Evolutionary conservation across 169 alveolate genomes (phyloP), one percentile per base, ranked within the genome.

Genomic region (Eimeria acervulina): DNA sequence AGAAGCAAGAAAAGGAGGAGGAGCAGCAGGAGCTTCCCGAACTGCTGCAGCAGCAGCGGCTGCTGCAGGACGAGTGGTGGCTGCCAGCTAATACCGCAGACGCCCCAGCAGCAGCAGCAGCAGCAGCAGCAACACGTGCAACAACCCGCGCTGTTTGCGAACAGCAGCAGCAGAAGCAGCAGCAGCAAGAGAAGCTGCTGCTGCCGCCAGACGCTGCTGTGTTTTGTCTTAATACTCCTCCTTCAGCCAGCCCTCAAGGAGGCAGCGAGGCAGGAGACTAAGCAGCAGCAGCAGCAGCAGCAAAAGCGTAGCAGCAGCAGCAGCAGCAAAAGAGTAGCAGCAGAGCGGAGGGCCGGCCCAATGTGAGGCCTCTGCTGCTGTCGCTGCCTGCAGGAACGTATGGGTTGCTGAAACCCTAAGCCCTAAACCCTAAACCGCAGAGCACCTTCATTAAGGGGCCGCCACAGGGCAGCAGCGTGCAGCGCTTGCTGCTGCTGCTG

Each of bases 391-490:
- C 33, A 26, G 74, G 26, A 10, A 52, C 10, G 19, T 10, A 13
- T 52, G 66, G 10, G n/a, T n/a, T n/a, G n/a, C n/a, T n/a, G n/a
- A n/a, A 63, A 68, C 38, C 80, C 80, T 68, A 68, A 68, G n/a
- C 80, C 80, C 80, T 68, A 68, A 68, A 68, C 80, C 80, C 80
- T 68, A 68, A 68, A 68, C 80, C 80, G 42, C n/a, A 68, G n/a
- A 68, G 42, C 80, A 17, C 59, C 0, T 51, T 1, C 7, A 1
- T 10, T 1, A 51, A 51, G 59, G 59, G 59, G 59, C 59, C 59
- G 59, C 59, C 59, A 51, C 15, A 17, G 21, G 15, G 59, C 59
- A 51, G 59, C 55, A 47, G 55, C 59, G 15, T 51, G 59, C 74
- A 15, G 74, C 74, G 10, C 31, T 3, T 63, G 74, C 74, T 63